A percentile compares a stretch with the other conserved stretches of the same genome.
These are phyloP conservation scores for Fragilaria crotonensis DNA, from an alignment of 108 stramenopile species.

Conservation along the genomic window DNA sequence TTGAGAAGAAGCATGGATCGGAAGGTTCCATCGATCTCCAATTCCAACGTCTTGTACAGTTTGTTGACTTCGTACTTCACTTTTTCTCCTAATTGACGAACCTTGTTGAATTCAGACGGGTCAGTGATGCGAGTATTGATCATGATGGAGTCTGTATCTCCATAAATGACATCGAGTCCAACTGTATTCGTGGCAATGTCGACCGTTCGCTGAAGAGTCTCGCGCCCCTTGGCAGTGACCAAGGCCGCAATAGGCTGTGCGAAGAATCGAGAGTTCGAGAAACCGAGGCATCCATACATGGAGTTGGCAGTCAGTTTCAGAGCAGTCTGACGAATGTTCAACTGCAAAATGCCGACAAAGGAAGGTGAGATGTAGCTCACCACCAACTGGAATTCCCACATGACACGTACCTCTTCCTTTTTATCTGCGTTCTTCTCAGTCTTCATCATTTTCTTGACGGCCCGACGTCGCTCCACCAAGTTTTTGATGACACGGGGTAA, in stretches of 20 bases:
- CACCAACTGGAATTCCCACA: not conserved
- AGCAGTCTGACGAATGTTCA: constrained; percentile 97
- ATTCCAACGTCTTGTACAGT: constrained; percentile 94
- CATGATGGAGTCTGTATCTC: constrained; percentile 99
- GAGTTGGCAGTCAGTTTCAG: constrained; percentile 99
- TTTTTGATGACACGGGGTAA: constrained; percentile 94
- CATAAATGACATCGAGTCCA: constrained; percentile 98
- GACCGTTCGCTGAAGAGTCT: constrained; percentile 94
- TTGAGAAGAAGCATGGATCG: constrained; percentile 94
- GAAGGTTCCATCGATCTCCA: constrained; percentile 98
- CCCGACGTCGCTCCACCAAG: constrained; percentile 90
- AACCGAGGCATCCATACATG: constrained; percentile 99
- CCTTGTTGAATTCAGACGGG: constrained; percentile 45
- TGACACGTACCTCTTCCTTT: constrained; percentile 61
- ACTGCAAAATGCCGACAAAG: constrained; percentile 30
- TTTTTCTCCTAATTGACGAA: constrained; percentile 74
- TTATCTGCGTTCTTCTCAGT: constrained; percentile 62
- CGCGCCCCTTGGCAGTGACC: constrained; percentile 96
- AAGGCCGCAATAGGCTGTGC: constrained; percentile 98
- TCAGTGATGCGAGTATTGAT: constrained; percentile 94
- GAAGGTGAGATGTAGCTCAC: not conserved
- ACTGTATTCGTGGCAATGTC: constrained; percentile 89
- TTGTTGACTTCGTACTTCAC: constrained; percentile 97
- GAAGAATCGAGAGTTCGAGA: constrained; percentile 93
- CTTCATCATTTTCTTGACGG: constrained; percentile 91